These are phyloP conservation scores for Tetracladium marchalianum DNA, from an alignment of 495 filamentous ascomycete genomes.

Conservation along the genomic window DNA sequence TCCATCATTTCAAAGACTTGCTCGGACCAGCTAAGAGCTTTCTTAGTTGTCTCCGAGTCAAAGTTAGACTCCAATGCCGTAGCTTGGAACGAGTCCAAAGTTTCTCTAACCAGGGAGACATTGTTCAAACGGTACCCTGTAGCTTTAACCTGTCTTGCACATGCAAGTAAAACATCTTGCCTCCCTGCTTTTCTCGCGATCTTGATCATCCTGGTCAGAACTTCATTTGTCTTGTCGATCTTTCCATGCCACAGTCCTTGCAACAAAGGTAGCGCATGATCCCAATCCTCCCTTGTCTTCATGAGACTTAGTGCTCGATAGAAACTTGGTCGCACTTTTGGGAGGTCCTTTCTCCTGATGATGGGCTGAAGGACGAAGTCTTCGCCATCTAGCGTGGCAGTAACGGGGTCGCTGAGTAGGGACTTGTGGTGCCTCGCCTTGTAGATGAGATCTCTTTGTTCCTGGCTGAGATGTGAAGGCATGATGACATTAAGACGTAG, in stretches of 20 bases:
- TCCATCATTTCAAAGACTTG: conserved; percentile 43
- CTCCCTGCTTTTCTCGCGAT: conserved; percentile 27
- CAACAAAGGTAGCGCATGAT: conserved; percentile 48
- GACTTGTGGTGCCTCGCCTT: conserved; percentile 35
- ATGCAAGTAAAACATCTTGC: conserved; percentile 41
- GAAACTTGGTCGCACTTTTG: conserved; percentile 27
- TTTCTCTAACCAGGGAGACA: conserved; percentile 27
- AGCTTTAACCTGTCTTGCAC: conserved; percentile 30
- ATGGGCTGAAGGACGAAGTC: conserved; percentile 42
- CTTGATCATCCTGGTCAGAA: conserved; percentile 15
- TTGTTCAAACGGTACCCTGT: conserved; percentile 42
- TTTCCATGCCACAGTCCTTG: conserved; percentile 40
- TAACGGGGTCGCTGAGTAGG: conserved; percentile 49
- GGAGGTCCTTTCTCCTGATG: conserved; percentile 24
- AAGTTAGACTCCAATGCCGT: conserved; percentile 34
- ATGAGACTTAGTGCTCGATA: conserved; percentile 36
- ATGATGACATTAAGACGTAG: conserved; percentile 56
- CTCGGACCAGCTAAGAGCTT: conserved; percentile 27
- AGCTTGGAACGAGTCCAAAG: conserved; percentile 42
- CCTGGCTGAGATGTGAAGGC: conserved; percentile 44
- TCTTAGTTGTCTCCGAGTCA: conserved; percentile 11
- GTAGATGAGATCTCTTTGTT: conserved; percentile 47
- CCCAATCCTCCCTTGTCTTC: conserved; percentile 45
- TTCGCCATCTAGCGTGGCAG: conserved; percentile 49
- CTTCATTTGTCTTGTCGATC: not conserved